Percentiles rank a stretch among this genome's conserved stretches.
These are phyloP conservation scores for Funneliformis caledonium DNA, from an alignment of 371 early-diverging fungal species.

Conservation along the genomic window DNA sequence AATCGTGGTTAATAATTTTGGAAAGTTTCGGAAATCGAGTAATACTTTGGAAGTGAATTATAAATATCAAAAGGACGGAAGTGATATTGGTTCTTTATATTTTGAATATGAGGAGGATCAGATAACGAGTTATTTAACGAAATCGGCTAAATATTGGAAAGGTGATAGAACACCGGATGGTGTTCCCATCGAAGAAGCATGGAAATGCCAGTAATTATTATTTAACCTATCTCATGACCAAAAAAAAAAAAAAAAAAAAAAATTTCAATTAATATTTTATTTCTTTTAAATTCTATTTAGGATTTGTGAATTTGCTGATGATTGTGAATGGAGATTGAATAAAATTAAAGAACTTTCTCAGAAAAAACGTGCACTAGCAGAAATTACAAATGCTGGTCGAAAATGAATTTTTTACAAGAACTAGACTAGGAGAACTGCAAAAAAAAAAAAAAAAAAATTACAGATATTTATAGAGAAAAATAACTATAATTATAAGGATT, in stretches of 20 bases:
- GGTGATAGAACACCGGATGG: constrained; percentile 19
- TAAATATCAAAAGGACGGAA: constrained; percentile 21
- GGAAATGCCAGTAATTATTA: constrained; percentile 30
- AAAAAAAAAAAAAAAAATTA: no score
- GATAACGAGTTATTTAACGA: constrained; percentile 4
- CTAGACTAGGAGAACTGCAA: no score
- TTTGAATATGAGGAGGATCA: constrained; percentile 22
- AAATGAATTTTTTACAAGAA: neutral
- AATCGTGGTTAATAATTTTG: neutral
- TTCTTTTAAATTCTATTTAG: neutral
- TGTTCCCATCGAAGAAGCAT: constrained; percentile 35
- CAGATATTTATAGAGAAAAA: no score
- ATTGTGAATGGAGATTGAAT: constrained; percentile 33
- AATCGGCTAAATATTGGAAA: constrained; percentile 21
- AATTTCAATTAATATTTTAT: neutral
- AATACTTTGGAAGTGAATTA: constrained; percentile 29
- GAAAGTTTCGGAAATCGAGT: neutral
- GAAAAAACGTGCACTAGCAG: neutral
- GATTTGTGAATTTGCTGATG: constrained; percentile 29
- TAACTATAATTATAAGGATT: no score
- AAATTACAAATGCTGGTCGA: neutral
- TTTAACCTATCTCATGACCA: neutral
- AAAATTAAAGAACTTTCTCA: constrained; percentile 13
- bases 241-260: neutral
- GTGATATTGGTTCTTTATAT: neutral